These are phyloP conservation scores for Cladosporium sp. DNA, from an alignment of 2,329 filamentous ascomycete species.

Conservation along the genomic window DNA sequence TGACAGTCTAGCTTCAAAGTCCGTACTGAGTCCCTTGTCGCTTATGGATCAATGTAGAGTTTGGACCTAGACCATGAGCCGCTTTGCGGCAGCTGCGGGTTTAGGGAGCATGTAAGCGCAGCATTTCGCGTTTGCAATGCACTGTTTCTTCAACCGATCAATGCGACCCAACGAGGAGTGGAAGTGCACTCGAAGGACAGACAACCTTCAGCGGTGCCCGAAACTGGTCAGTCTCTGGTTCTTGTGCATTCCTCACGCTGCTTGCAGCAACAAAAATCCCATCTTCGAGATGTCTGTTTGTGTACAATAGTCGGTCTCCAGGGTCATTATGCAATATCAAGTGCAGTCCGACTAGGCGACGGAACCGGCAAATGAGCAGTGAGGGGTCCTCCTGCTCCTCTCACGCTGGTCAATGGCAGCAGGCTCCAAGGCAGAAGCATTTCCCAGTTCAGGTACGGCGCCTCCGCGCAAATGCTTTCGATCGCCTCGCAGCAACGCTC, in stretches of 20 bases:
- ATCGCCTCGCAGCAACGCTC: neutral
- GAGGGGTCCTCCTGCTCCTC: neutral
- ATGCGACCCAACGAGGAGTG: neutral
- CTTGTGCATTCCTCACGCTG: neutral
- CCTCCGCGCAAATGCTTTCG: neutral
- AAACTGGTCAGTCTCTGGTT: neutral
- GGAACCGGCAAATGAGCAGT: neutral
- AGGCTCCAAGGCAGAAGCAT: slow-evolving; percentile 10
- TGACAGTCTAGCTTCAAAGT: too few relatives aligned
- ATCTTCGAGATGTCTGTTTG: neutral
- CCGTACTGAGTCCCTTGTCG: too few relatives aligned
- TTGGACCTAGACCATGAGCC: too few relatives aligned
- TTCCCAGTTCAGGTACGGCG: slow-evolving; percentile 13
- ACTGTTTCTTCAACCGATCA: neutral
- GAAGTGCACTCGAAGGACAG: neutral
- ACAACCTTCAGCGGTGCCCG: neutral
- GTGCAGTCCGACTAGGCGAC: neutral
- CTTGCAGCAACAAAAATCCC: neutral
- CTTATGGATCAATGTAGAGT: too few relatives aligned
- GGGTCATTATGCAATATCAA: too few relatives aligned
- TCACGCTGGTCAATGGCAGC: slow-evolving; percentile 5
- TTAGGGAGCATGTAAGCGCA: neutral
- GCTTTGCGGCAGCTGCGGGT: neutral
- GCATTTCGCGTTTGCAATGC: neutral
- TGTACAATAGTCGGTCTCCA: neutral